phyloP scores from a whole-genome alignment of 2,329 filamentous ascomycete genomes.

The Metarhizium rileyi region DNA sequence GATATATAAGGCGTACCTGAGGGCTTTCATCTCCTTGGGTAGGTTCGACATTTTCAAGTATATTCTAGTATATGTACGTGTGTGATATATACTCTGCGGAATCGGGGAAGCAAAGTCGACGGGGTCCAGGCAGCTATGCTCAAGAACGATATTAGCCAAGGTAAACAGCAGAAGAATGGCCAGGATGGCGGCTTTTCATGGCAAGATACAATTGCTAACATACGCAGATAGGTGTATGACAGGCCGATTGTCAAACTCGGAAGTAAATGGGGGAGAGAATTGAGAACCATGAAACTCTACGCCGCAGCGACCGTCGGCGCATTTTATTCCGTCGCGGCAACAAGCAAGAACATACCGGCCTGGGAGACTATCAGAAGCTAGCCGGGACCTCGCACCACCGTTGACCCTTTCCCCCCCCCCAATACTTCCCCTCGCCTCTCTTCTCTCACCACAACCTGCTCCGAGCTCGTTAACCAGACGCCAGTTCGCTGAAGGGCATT shows the following conservation, averaged over 20 bases:
- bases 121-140: too few species aligned
- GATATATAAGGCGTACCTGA: conserved; percentile 35
- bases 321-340: not conserved
- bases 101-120: too few species aligned
- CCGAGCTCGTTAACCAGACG: too few species aligned
- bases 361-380: not conserved
- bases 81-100: too few species aligned
- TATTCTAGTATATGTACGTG: too few species aligned
- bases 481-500: not conserved
- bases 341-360: not conserved
- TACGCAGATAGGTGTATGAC: not conserved
- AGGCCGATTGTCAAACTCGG: not conserved
- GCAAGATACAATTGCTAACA: not conserved
- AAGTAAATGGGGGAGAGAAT: not conserved
- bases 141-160: not conserved
- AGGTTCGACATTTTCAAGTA: conserved; percentile 25
- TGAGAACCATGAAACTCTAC: not conserved
- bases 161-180: too few species aligned
- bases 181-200: not conserved
- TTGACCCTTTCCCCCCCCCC: not conserved
- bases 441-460: too few species aligned
- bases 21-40: conserved; percentile 50
- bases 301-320: not conserved
- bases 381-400: not conserved
- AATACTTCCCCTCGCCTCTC: too few species aligned